Evolutionary conservation across 352 stramenopile genomes (phyloP).

Genomic region (Phytophthora aleatoria): DNA sequence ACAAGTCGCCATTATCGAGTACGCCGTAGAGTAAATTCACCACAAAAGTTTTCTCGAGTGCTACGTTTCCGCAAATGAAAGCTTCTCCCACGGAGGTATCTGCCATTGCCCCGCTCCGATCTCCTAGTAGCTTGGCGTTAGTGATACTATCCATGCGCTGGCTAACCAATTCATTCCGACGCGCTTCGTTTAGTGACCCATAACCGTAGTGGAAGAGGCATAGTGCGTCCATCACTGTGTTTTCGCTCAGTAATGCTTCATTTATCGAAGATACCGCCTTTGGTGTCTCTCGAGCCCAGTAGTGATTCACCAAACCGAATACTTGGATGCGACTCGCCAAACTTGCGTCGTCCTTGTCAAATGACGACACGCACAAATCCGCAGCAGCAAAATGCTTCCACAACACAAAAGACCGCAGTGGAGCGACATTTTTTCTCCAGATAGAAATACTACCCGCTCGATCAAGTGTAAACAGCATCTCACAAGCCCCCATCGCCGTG

Average conservation of each 20-base stretch:
- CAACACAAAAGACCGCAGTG: constrained; percentile 60
- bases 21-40: constrained; percentile 71
- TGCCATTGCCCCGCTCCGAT: constrained; percentile 52
- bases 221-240: constrained; percentile 69
- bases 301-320: constrained; percentile 46
- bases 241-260: constrained; percentile 68
- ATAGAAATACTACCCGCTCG: constrained; percentile 66
- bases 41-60: constrained; percentile 63
- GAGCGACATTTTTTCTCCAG: constrained; percentile 69
- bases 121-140: constrained; percentile 65
- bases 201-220: constrained; percentile 79
- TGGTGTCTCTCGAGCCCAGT: constrained; percentile 39
- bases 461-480: constrained; percentile 86
- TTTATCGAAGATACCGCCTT: constrained; percentile 40
- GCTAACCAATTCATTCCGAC: constrained; percentile 56
- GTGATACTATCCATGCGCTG: constrained; percentile 68
- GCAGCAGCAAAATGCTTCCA: constrained; percentile 64
- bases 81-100: constrained; percentile 73
- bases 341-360: constrained; percentile 10
- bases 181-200: constrained; percentile 58
- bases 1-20: constrained; percentile 74
- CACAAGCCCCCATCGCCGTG: constrained; percentile 29
- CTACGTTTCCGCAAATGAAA: constrained; percentile 64
- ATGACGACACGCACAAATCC: constrained; percentile 39
- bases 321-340: constrained; percentile 18